Evolutionary conservation across 345 rosid species (phyloP).

Genomic region (Erucastrum elatum): DNA sequence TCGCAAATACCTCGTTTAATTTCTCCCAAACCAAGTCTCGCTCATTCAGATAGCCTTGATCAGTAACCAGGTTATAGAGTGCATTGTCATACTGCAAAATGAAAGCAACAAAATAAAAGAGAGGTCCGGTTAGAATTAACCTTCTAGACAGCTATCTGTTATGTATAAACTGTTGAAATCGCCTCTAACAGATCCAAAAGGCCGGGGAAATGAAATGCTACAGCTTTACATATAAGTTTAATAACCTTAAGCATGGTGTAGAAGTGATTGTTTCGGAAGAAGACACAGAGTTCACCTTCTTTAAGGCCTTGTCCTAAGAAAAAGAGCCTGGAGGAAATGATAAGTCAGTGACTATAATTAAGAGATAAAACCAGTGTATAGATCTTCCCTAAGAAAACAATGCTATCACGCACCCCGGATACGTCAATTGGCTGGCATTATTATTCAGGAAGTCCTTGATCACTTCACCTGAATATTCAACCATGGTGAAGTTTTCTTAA

Average conservation of each 20-base stretch:
- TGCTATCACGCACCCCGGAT: slow-evolving; percentile 59
- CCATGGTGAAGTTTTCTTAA: slow-evolving; percentile 19
- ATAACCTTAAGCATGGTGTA: slow-evolving; percentile 90
- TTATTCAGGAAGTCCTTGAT: slow-evolving; percentile 61
- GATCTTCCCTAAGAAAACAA: slow-evolving; percentile 5
- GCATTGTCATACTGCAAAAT: slow-evolving; percentile 59
- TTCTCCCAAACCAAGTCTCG: slow-evolving; percentile 91
- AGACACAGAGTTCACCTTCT: slow-evolving; percentile 83
- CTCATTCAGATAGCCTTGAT: slow-evolving; percentile 78
- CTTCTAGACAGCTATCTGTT: background rate
- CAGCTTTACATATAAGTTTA: slow-evolving; percentile 21
- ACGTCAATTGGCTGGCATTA: slow-evolving; percentile 72
- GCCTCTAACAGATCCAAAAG: background rate
- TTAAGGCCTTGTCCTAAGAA: slow-evolving; percentile 64
- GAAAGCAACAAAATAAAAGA: background rate
- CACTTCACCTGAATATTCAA: slow-evolving; percentile 57
- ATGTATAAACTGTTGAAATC: background rate
- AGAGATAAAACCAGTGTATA: background rate
- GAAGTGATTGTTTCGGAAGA: slow-evolving; percentile 94
- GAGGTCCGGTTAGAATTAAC: background rate
- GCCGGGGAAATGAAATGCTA: background rate
- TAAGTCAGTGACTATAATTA: background rate
- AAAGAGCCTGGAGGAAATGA: slow-evolving; percentile 57
- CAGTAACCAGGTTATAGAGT: slow-evolving; percentile 85
- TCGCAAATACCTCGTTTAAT: slow-evolving; percentile 59